Percentiles rank a stretch among this genome's conserved stretches.
Evolutionary conservation across 2,329 filamentous ascomycete species (phyloP).

Genomic region (Fusarium dimerum): DNA sequence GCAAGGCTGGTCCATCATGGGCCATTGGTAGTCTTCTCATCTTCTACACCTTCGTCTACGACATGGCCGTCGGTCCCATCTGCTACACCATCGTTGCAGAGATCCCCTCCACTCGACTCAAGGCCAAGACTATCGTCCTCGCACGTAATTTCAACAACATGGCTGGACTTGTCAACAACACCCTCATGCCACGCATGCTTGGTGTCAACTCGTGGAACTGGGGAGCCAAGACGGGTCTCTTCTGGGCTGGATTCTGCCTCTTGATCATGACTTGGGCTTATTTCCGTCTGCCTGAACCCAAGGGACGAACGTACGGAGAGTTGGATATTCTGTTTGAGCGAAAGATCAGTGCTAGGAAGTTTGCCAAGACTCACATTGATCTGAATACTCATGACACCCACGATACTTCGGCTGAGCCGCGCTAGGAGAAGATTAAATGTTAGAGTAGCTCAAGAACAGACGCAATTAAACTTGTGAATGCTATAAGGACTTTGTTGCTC

Average conservation of each 20-base stretch:
- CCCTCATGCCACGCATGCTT: constrained; percentile 47
- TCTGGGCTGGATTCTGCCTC: constrained; percentile 42
- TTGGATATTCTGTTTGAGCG: constrained; percentile 56
- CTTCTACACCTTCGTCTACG: constrained; percentile 45
- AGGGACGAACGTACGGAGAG: constrained; percentile 54
- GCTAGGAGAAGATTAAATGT: too few relatives aligned
- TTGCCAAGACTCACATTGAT: constrained; percentile 26
- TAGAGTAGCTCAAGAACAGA: too few relatives aligned
- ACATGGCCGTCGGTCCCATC: constrained; percentile 50
- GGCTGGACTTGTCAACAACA: constrained; percentile 46
- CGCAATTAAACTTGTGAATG: too few relatives aligned
- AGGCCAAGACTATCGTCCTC: constrained; percentile 48
- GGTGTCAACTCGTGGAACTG: constrained; percentile 46
- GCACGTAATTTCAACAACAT: constrained; percentile 51
- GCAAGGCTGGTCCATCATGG: too few relatives aligned
- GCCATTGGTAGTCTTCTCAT: constrained; percentile 47
- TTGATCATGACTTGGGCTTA: constrained; percentile 50
- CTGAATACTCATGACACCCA: not conserved
- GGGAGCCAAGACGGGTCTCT: constrained; percentile 49
- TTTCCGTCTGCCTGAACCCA: constrained; percentile 55
- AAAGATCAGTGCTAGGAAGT: constrained; percentile 43
- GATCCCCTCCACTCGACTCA: constrained; percentile 45
- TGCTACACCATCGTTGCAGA: constrained; percentile 79
- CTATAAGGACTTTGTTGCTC: too few relatives aligned
- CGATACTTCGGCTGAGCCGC: too few relatives aligned